Percentiles rank a stretch among this genome's conserved stretches.
These are phyloP conservation scores for Acacia concinna DNA, from an alignment of 331 rosid species.

Conservation along the genomic window DNA sequence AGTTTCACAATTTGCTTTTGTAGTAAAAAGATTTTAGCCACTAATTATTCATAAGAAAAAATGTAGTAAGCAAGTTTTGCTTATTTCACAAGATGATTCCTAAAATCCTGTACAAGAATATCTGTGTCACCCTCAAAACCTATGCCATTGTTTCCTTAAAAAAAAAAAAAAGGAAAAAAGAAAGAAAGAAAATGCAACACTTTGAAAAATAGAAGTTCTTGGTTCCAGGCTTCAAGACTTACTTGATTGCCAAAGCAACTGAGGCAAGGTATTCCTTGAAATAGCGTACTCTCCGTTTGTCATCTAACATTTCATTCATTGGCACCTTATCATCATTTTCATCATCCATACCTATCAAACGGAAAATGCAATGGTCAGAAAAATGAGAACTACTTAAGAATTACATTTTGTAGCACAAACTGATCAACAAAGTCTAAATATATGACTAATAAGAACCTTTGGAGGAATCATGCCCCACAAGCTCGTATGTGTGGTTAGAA, in stretches of 20 bases:
- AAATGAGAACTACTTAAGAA: slow-evolving; percentile 9
- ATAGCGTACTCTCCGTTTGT: slow-evolving; percentile 75
- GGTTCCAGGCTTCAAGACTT: slow-evolving; percentile 28
- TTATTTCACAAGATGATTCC: background rate
- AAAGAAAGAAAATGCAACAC: background rate
- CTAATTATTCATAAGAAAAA: background rate
- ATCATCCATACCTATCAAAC: slow-evolving; percentile 84
- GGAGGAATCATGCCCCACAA: background rate
- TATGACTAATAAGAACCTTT: background rate
- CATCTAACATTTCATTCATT: slow-evolving; percentile 78
- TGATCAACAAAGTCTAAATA: background rate
- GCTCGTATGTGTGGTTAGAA: background rate
- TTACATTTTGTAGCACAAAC: slow-evolving; percentile 3
- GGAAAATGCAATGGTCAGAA: slow-evolving; percentile 18
- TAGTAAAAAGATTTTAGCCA: background rate
- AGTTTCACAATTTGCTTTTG: slow-evolving; percentile 11
- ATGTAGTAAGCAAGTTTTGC: background rate
- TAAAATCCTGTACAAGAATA: background rate
- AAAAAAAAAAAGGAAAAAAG: no score
- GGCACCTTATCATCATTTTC: slow-evolving; percentile 60
- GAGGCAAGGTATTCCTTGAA: slow-evolving; percentile 68
- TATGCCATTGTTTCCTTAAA: background rate
- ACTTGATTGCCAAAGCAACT: slow-evolving; percentile 82
- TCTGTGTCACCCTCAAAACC: background rate
- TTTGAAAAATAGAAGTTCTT: background rate